phyloP scores from a whole-genome alignment of 176 grass and related monocot genomes.

The Bothriochloa decipiens region DNA sequence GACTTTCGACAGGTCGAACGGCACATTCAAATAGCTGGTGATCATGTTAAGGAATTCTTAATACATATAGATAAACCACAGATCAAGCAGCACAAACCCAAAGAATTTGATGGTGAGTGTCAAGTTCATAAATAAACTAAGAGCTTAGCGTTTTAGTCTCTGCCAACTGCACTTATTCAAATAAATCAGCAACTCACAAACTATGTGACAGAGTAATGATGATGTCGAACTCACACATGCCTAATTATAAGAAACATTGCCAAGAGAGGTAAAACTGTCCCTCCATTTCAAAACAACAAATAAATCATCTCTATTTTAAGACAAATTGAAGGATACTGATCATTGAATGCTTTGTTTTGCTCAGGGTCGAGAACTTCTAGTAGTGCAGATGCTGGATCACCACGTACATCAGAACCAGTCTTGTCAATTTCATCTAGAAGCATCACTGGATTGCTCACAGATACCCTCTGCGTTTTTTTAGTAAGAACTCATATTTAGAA shows the following conservation, averaged over 20 bases:
- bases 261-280: background rate
- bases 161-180: conserved; percentile 18
- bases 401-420: conserved; percentile 97
- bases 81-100: conserved; percentile 5
- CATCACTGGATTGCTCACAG: conserved; percentile 96
- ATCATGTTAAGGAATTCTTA: conserved; percentile 58
- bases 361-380: conserved; percentile 99
- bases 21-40: conserved; percentile 97
- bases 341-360: conserved; percentile 92
- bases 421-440: conserved; percentile 99
- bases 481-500: conserved; percentile 20
- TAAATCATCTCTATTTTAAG: conserved; percentile 14
- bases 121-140: conserved; percentile 21
- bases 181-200: conserved; percentile 1
- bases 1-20: conserved; percentile 94
- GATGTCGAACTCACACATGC: background rate
- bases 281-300: background rate
- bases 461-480: conserved; percentile 76
- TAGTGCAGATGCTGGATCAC: conserved; percentile 95
- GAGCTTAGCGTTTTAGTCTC: background rate
- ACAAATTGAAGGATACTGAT: conserved; percentile 88
- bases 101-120: background rate
- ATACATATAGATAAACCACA: conserved; percentile 4
- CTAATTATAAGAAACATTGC: background rate
- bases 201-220: background rate